These are phyloP conservation scores for Malassezia dermatis DNA, from an alignment of 1,284 basidiomycete species.

Conservation along the genomic window DNA sequence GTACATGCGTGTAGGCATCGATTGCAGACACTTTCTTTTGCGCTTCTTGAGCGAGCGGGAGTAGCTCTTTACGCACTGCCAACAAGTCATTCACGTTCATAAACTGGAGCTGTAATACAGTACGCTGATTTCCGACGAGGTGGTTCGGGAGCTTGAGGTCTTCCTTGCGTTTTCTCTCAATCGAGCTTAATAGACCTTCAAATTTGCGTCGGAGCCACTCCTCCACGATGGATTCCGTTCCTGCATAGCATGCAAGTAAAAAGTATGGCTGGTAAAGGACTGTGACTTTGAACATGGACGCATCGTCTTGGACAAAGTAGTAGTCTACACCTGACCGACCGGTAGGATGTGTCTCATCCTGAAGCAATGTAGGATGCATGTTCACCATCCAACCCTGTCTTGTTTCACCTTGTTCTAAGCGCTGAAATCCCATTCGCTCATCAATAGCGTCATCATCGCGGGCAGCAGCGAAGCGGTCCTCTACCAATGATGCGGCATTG, in stretches of 20 bases:
- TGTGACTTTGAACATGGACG: conserved; percentile 89
- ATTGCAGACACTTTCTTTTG: conserved; percentile 87
- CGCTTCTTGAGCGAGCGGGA: conserved; percentile 80
- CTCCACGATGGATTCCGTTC: conserved; percentile 80
- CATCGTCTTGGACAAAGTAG: conserved; percentile 96
- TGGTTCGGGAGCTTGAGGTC: conserved; percentile 94
- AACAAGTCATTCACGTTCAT: conserved; percentile 86
- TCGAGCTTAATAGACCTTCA: conserved; percentile 66
- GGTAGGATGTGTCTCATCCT: conserved; percentile 53
- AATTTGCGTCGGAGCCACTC: conserved; percentile 92
- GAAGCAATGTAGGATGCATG: conserved; percentile 91
- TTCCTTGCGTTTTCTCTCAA: conserved; percentile 75
- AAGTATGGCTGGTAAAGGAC: conserved; percentile 91
- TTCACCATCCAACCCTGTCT: conserved; percentile 74
- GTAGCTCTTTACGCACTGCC: conserved; percentile 71
- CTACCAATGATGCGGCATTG: conserved; percentile 36
- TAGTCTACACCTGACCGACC: conserved; percentile 71
- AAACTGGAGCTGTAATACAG: conserved; percentile 81
- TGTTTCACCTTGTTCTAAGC: conserved; percentile 38
- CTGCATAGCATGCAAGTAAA: conserved; percentile 67
- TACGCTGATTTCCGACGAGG: conserved; percentile 75
- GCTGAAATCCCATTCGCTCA: conserved; percentile 73
- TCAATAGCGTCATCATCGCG: conserved; percentile 69
- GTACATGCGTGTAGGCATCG: conserved; percentile 96
- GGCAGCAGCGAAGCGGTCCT: conserved; percentile 43